phyloP scores from a whole-genome alignment of 2,329 filamentous ascomycete genomes.

The Apiospora arundinis region DNA sequence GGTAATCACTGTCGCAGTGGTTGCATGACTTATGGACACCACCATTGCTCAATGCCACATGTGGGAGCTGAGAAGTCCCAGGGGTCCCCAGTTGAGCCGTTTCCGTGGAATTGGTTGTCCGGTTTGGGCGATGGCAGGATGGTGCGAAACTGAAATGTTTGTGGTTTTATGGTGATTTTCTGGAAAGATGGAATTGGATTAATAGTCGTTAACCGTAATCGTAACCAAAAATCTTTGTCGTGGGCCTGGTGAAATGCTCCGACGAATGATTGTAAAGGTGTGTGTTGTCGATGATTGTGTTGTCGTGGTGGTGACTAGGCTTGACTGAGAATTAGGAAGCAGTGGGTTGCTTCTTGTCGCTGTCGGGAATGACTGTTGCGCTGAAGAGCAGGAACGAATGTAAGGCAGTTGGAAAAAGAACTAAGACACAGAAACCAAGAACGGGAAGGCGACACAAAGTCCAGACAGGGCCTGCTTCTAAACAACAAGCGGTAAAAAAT shows the following conservation, averaged over 20 bases:
- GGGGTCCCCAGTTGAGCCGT: constrained; percentile 14
- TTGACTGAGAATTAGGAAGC: constrained; percentile 26
- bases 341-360: constrained; percentile 24
- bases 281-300: constrained; percentile 10
- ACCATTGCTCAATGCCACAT: constrained; percentile 35
- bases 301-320: constrained; percentile 20
- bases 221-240: constrained; percentile 31
- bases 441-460: constrained; percentile 27
- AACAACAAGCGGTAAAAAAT: not conserved
- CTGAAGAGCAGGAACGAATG: constrained; percentile 37
- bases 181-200: constrained; percentile 30
- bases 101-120: constrained; percentile 18
- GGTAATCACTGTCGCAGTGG: constrained; percentile 30
- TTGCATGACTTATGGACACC: constrained; percentile 36
- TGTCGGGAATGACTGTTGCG: constrained; percentile 23
- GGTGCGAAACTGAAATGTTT: constrained; percentile 28
- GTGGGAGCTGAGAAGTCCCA: constrained; percentile 9
- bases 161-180: constrained; percentile 30
- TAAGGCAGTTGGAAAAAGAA: constrained; percentile 36
- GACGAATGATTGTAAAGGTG: not conserved
- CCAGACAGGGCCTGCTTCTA: constrained; percentile 14
- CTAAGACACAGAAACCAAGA: constrained; percentile 26
- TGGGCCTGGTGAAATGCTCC: constrained; percentile 17
- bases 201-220: constrained; percentile 36
- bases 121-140: constrained; percentile 22